Base-by-base conservation (phyloP, 495 filamentous ascomycete species). In the Penicillium silybi region DNA sequence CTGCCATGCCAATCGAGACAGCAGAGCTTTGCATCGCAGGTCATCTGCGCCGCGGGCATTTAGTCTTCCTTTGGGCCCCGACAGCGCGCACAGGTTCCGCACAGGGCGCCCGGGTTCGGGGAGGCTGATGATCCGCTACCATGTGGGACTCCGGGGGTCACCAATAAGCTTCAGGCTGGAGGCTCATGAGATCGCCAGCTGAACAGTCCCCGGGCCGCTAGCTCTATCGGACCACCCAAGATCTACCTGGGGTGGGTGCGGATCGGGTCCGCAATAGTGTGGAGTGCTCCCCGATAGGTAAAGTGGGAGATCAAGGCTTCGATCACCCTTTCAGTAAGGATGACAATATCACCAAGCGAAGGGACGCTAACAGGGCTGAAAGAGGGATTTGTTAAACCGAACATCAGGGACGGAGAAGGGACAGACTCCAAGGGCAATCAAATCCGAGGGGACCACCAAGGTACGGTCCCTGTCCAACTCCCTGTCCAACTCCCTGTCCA, bases 81-180 rank as follows among this genome's bases (percentile, higher is more conserved):
- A 15, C 34, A n/a, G 26, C 7, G 1, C 26, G 25, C 26, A 9
- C 26, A 29, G 26, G 26, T 26, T 26, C 25, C 25, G 26, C 26
- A 29, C 26, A 13, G 29, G 29, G 29, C 46, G 34, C 19, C 22
- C 41, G 34, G 41, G 46, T 54, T 50, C 46, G 50, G 50, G 50
- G 56, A 53, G 54, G 50, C 46, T 43, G 51, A 58, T 50, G 56
- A 58, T 58, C 50, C 38, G 39, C 56, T 11, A 23, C 50, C 50
- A 50, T 58, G 56, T 58, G 56, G 54, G 38, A 48, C 44, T 46
- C 42, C n/a, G n/a, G n/a, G n/a, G 23, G 18, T 13, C 43, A 32
- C 54, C 56, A 58, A 54, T 58, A 29, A 43, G 22, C 23, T 20
- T 40, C 23, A 38, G 8, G 20, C 25, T 26, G 44, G 40, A 20